Evolutionary conservation across 345 rosid genomes (phyloP).

Genomic region (Hypericum androsaemum): DNA sequence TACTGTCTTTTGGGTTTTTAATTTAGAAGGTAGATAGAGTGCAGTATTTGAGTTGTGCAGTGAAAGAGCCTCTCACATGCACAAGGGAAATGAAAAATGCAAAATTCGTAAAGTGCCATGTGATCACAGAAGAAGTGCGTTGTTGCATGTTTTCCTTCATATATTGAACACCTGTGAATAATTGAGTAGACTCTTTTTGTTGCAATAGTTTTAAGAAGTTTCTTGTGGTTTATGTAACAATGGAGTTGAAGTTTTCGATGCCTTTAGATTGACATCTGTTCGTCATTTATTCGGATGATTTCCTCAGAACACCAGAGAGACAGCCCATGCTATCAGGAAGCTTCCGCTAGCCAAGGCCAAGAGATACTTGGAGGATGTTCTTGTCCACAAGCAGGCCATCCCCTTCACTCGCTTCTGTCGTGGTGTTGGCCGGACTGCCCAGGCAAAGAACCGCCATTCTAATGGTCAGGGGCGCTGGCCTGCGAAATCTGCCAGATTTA

Average conservation of each 20-base stretch:
- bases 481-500: conserved; percentile 71
- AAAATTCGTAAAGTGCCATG: too few relatives aligned
- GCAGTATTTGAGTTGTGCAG: too few relatives aligned
- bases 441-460: conserved; percentile 92
- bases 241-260: not conserved
- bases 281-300: not conserved
- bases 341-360: conserved; percentile 80
- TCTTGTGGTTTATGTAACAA: not conserved
- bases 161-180: too few relatives aligned
- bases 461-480: conserved; percentile 99
- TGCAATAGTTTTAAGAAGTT: too few relatives aligned
- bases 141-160: too few relatives aligned
- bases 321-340: conserved; percentile 82
- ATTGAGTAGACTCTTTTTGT: too few relatives aligned
- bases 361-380: conserved; percentile 92
- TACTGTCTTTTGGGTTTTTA: too few relatives aligned
- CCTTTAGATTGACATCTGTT: not conserved
- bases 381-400: conserved; percentile 96
- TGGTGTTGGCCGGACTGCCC: conserved; percentile 99
- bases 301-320: conserved; percentile 77
- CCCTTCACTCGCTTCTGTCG: conserved; percentile 94
- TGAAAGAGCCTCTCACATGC: too few relatives aligned
- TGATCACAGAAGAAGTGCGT: too few relatives aligned
- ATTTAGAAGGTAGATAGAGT: too few relatives aligned
- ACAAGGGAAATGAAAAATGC: too few relatives aligned